phyloP scores from a whole-genome alignment of 345 rosid genomes.

The Sisymbrium irio region DNA sequence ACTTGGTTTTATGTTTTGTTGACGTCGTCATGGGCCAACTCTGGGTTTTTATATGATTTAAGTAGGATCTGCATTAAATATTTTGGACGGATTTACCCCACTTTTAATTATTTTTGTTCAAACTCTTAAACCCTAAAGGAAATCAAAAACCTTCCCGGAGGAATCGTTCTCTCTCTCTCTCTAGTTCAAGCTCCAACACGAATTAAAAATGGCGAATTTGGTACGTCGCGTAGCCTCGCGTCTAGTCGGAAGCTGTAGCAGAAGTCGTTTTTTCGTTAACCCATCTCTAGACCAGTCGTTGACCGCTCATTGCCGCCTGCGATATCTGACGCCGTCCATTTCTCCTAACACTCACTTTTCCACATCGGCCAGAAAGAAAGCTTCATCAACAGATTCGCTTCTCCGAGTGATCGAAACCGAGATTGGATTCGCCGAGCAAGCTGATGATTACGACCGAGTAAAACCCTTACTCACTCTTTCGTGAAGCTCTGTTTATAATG shows the following conservation, averaged over 20 bases:
- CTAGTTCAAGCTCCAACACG: neutral
- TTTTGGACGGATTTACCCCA: neutral
- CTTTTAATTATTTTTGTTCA: no score
- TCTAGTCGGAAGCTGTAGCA: slow-evolving; percentile 36
- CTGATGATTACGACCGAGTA: slow-evolving; percentile 58
- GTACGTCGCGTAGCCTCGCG: slow-evolving; percentile 41
- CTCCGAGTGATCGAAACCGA: slow-evolving; percentile 63
- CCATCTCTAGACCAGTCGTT: slow-evolving; percentile 26
- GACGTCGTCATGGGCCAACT: neutral
- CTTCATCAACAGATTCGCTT: slow-evolving; percentile 51
- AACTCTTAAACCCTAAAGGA: slow-evolving; percentile 1
- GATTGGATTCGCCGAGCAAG: slow-evolving; percentile 59
- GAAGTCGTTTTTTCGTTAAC: slow-evolving; percentile 30
- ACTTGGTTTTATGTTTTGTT: neutral
- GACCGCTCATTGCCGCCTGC: neutral
- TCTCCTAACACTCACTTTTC: slow-evolving; percentile 31
- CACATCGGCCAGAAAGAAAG: slow-evolving; percentile 37
- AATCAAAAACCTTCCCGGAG: slow-evolving; percentile 2
- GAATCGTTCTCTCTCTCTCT: neutral
- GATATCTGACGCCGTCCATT: slow-evolving; percentile 20
- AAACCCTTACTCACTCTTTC: neutral
- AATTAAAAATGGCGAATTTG: slow-evolving; percentile 29
- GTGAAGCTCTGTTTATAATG: slow-evolving; percentile 1
- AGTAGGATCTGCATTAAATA: neutral
- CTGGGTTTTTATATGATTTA: neutral